Evolutionary conservation across 139 green algal species (phyloP).

Genomic region (Closterium sp.): DNA sequence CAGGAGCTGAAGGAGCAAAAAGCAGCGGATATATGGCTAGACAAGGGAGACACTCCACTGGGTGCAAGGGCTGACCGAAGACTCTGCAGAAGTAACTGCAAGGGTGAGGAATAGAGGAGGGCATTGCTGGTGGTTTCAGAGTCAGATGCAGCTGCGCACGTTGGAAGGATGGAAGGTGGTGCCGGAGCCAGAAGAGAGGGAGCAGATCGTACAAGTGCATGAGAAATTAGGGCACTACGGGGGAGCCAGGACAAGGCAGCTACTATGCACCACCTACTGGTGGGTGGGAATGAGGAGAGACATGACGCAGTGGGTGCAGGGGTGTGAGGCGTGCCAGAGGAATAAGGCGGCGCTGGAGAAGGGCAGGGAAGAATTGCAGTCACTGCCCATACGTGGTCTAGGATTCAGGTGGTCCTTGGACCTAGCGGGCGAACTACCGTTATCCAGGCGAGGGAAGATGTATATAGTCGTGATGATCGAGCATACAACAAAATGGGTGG

Average conservation of each 20-base stretch:
- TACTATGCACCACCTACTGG: background rate
- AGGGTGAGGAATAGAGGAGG: background rate
- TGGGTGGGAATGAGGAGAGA: background rate
- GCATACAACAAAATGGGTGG: constrained; percentile 42
- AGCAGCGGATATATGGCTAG: background rate
- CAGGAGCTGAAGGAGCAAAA: too few species aligned
- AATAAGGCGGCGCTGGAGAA: too few species aligned
- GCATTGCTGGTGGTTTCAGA: background rate
- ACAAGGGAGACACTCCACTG: background rate
- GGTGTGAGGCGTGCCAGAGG: background rate
- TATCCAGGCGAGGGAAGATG: constrained; percentile 4
- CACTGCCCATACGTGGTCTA: background rate
- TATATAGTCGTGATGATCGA: constrained; percentile 51
- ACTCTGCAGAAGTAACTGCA: background rate
- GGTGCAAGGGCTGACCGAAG: background rate
- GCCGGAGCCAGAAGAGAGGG: too few species aligned
- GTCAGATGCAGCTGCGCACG: background rate
- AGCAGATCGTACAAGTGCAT: background rate
- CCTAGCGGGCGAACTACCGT: constrained; percentile 4
- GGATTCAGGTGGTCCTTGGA: constrained; percentile 18
- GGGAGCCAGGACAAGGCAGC: background rate
- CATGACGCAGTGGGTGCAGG: background rate
- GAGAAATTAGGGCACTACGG: constrained; percentile 9
- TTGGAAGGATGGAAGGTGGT: background rate
- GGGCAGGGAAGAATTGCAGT: background rate